Base-by-base conservation (phyloP, 2,329 filamentous ascomycete species). In the Neonectria neomacrospora region DNA sequence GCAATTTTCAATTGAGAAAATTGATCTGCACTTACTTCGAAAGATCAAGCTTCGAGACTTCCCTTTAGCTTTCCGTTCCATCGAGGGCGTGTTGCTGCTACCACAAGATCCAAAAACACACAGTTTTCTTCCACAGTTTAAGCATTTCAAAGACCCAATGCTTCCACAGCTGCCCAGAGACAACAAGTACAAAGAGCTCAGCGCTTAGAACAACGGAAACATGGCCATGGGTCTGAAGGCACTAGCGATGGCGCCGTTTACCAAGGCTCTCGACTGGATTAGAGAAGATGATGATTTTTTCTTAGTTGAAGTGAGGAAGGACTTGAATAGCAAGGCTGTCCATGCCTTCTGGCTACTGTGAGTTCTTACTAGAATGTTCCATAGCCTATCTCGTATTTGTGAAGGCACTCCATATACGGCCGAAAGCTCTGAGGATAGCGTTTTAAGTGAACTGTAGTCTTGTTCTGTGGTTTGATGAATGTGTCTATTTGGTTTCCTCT, bases 281-380 rank as follows among this genome's bases (percentile, higher is more conserved):
- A 34, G 58, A 14, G 60, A 68, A 1, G 60, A 68, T 20, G 63
- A 67, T 2, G 30, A 45, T 5, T 20, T 41, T 1, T 64, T 71
- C n/a, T 18, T 71, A 1, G 58, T 54, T 0, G 50, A 50, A 7
- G 68, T 71, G 3, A 64, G 58, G 16, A 66, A 59, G 37, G 68
- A 71, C 1, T 11, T 71, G 5, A 61, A 54, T 11, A 60, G 63
- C 10, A 69, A 51, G 20, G 14, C 32, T 0, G 67, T 71, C 2
- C 69, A 71, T 48, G 65, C 69, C 16, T 70, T 70, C n/a, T 71
- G 66, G 66, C 58, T 65, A 0, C 32, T 71, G 63, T 71, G 59
- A 34, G 67, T 37, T 2, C 20, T 9, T 12, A 2, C 2, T 11
- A 3, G 3, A 9, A 11, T 5, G 3, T 34, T 14, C 5, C 7